Percentiles rank a stretch among this genome's conserved stretches.
phyloP scores from a whole-genome alignment of 768 basidiomycete genomes.

The Sporobolomyces pararoseus region DNA sequence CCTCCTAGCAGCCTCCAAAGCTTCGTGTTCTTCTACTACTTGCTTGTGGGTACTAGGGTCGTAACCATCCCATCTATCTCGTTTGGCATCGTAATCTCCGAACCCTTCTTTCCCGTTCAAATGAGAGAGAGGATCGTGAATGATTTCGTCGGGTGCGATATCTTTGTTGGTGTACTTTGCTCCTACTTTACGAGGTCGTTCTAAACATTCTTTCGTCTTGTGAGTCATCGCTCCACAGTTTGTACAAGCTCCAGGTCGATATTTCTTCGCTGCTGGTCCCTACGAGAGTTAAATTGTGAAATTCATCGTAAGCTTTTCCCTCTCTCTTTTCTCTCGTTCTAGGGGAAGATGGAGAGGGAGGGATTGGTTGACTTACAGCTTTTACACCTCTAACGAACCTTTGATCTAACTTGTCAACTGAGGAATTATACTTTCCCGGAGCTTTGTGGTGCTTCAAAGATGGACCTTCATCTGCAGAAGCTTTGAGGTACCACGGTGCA shows the following conservation, averaged over 20 bases:
- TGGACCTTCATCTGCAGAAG: conserved; percentile 70
- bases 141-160: conserved; percentile 84
- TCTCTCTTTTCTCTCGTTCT: too few relatives aligned
- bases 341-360: too few relatives aligned
- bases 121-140: conserved; percentile 69
- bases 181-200: conserved; percentile 91
- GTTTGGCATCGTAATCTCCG: conserved; percentile 76
- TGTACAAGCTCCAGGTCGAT: conserved; percentile 95
- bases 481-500: conserved; percentile 90
- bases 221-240: conserved; percentile 98
- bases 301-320: neutral
- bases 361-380: conserved; percentile 53
- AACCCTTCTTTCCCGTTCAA: conserved; percentile 38
- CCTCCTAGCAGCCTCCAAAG: conserved; percentile 82
- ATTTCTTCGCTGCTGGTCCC: conserved; percentile 92
- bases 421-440: conserved; percentile 59
- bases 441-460: conserved; percentile 91
- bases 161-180: conserved; percentile 86
- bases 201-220: conserved; percentile 83
- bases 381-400: conserved; percentile 88
- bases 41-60: conserved; percentile 78
- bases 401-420: conserved; percentile 67
- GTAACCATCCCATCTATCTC: conserved; percentile 98
- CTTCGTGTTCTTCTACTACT: conserved; percentile 90
- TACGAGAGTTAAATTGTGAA: too few relatives aligned